Evolutionary conservation across 768 basidiomycete species (phyloP).

Genomic region (Tylopilus felleus): DNA sequence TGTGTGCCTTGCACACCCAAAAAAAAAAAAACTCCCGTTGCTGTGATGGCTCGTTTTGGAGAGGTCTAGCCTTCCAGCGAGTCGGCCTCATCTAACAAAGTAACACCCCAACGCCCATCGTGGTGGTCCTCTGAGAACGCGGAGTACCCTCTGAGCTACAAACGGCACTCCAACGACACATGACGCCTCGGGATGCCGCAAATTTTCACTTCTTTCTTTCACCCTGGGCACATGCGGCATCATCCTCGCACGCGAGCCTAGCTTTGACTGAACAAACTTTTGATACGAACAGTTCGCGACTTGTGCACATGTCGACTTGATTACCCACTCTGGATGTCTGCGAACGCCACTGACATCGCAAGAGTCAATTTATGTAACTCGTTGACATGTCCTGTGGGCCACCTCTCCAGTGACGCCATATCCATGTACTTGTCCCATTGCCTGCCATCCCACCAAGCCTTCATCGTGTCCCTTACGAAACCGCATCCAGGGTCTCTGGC

Average conservation of each 20-base stretch:
- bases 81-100: background rate
- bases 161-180: background rate
- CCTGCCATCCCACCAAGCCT: background rate
- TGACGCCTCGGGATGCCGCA: too few species aligned
- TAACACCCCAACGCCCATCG: background rate
- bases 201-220: slow-evolving; percentile 3
- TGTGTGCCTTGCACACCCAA: slow-evolving; percentile 19
- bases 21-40: slow-evolving; percentile 14
- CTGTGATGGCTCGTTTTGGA: slow-evolving; percentile 1
- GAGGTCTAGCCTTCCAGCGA: slow-evolving; percentile 4
- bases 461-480: slow-evolving; percentile 17
- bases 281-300: slow-evolving; percentile 14
- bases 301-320: background rate
- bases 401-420: slow-evolving; percentile 14
- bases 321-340: slow-evolving; percentile 7
- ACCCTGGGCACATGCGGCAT: slow-evolving; percentile 12
- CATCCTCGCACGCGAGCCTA: slow-evolving; percentile 8
- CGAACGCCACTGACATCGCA: slow-evolving; percentile 12
- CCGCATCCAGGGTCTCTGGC: slow-evolving; percentile 32
- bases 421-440: background rate
- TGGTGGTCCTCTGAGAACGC: slow-evolving; percentile 12
- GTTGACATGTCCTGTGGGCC: slow-evolving; percentile 17
- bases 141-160: slow-evolving; percentile 23
- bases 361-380: slow-evolving; percentile 19
- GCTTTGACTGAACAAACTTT: slow-evolving; percentile 19